These are phyloP conservation scores for Globisporangium parvum DNA, from an alignment of 352 stramenopile species.

Conservation along the genomic window DNA sequence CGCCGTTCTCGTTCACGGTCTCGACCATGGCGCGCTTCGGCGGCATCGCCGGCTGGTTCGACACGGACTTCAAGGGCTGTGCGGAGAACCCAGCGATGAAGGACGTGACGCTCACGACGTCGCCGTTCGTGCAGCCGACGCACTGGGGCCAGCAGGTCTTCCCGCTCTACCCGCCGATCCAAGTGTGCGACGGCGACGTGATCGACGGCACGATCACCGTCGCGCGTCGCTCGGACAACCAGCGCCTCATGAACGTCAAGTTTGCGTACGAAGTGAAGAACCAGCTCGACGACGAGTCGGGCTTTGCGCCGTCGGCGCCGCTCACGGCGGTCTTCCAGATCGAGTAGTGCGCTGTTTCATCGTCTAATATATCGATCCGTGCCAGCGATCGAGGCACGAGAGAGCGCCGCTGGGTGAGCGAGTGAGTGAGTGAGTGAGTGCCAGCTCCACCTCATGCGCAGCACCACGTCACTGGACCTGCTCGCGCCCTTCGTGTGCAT, in stretches of 20 bases:
- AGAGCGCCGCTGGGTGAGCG: too few relatives aligned
- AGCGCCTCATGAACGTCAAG: conserved; percentile 88
- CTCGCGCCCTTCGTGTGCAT: too few relatives aligned
- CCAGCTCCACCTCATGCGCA: too few relatives aligned
- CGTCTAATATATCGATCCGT: too few relatives aligned
- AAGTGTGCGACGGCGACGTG: conserved; percentile 79
- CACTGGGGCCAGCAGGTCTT: conserved; percentile 88
- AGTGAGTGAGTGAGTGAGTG: too few relatives aligned
- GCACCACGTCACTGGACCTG: too few relatives aligned
- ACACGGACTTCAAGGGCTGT: conserved; percentile 96
- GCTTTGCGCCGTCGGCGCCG: conserved; percentile 32
- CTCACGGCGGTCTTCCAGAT: conserved; percentile 78
- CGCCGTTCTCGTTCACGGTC: conserved; percentile 72
- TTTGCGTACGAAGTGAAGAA: conserved; percentile 68
- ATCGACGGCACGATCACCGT: conserved; percentile 69
- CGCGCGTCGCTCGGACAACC: conserved; percentile 75
- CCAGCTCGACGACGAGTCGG: conserved; percentile 51
- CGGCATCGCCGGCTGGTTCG: conserved; percentile 99
- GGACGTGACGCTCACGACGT: conserved; percentile 87
- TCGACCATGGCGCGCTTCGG: conserved; percentile 85
- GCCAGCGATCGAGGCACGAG: too few relatives aligned
- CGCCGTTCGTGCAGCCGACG: conserved; percentile 85
- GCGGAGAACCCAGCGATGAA: conserved; percentile 65
- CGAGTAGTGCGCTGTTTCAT: conserved; percentile 37
- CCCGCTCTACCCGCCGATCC: conserved; percentile 70